Base-by-base conservation (phyloP, 805 yeast genomes). In the Candida alai region DNA sequence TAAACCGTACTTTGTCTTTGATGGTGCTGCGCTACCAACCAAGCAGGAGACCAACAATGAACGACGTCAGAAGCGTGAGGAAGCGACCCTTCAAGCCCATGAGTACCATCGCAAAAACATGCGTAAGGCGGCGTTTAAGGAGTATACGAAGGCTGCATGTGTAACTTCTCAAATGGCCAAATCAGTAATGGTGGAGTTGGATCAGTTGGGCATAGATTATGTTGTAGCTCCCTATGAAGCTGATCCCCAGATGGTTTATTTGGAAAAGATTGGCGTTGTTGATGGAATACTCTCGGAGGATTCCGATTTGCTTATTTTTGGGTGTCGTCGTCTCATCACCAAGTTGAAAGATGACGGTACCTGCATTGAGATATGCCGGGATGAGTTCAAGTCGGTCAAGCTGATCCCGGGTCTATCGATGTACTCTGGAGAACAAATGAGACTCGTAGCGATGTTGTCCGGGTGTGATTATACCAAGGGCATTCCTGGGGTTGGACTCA, bases 221-320 rank as follows among this genome's bases (percentile, higher is more conserved):
- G 74, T 93, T 6, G 98, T 93, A 6, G 97, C 99, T 0, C 99
- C 99, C 0, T 93, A 87, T 54, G 99, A 93, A 60, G 98, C 98
- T 1, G 99, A 93, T 56, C 83, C 98, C 1, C 98, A 93, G 56
- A 76, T 93, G 83, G 97, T 89, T 7, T 87, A 80, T 49, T 68
- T 93, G 27, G 97, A 90, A 52, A 74, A 76, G 39, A 43, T 60
- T 0, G 90, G 90, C 0, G 34, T 77, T 1, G 90, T 87, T 5
- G 82, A 87, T 41, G 97, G 90, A 0, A 84, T 93, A 4, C 68
- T 93, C 6, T 81, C 95, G 26, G 99, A 93, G 52, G 99, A 93
- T 54, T 88, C 97, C 1, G 99, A 93, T 61, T 66, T 93, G 44
- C 63, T 93, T 15, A 71, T 93, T 1, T 93, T 90, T 65, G 99